These are phyloP conservation scores for Afroboletus lepidellus DNA, from an alignment of 1,284 basidiomycete genomes.

Conservation along the genomic window DNA sequence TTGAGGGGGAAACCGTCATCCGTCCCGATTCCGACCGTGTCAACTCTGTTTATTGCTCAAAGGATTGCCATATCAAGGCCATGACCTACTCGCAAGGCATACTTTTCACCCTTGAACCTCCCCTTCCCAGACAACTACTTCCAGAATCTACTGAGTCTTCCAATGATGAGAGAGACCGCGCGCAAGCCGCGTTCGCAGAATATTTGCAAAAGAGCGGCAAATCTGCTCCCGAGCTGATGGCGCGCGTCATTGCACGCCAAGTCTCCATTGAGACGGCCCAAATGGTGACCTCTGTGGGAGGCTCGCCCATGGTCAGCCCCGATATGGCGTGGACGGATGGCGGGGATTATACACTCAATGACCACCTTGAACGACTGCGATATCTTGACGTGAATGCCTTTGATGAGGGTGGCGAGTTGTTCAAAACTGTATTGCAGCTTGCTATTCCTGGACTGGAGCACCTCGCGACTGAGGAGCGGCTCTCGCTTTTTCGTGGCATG, in stretches of 20 bases:
- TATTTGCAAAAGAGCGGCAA: constrained; percentile 50
- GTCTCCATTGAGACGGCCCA: constrained; percentile 64
- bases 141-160: constrained; percentile 33
- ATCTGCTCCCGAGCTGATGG: constrained; percentile 55
- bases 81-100: constrained; percentile 62
- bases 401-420: constrained; percentile 50
- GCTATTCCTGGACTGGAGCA: constrained; percentile 71
- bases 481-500: constrained; percentile 62
- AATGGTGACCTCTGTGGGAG: constrained; percentile 37
- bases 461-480: constrained; percentile 62
- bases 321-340: constrained; percentile 51
- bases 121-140: constrained; percentile 54
- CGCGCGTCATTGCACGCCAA: constrained; percentile 69
- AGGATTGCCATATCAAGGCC: constrained; percentile 56
- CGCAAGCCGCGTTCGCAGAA: constrained; percentile 56
- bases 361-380: constrained; percentile 72
- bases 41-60: constrained; percentile 67
- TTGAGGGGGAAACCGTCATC: constrained; percentile 47
- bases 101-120: constrained; percentile 65
- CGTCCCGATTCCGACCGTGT: constrained; percentile 51
- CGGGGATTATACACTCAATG: constrained; percentile 60
- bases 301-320: constrained; percentile 24
- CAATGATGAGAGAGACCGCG: constrained; percentile 48
- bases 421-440: constrained; percentile 54
- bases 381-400: constrained; percentile 55